These are phyloP conservation scores for Fusarium tjaetaba DNA, from an alignment of 2,329 filamentous ascomycete species.

Conservation along the genomic window DNA sequence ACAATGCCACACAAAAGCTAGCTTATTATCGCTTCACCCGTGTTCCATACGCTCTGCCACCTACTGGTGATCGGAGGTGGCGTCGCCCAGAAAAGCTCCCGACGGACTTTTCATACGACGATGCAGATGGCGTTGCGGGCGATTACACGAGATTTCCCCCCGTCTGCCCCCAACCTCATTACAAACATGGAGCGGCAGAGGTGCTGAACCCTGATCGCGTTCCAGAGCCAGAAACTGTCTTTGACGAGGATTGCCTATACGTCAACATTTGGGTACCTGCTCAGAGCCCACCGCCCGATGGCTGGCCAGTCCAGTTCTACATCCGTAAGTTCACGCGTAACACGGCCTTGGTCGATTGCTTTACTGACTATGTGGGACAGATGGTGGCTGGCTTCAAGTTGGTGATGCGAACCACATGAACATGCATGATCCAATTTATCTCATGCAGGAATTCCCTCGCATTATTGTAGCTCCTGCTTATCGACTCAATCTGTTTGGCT, in stretches of 20 bases:
- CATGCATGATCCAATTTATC: background rate
- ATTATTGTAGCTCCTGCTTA: background rate
- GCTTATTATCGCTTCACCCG: background rate
- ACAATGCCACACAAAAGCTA: background rate
- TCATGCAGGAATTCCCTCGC: background rate
- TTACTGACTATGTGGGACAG: background rate
- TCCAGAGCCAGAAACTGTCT: background rate
- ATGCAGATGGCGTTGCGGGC: background rate
- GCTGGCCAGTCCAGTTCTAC: background rate
- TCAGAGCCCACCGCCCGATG: fast-evolving
- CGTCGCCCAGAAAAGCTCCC: background rate
- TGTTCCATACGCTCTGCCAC: background rate
- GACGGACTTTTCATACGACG: background rate
- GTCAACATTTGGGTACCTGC: background rate
- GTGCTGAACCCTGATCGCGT: background rate
- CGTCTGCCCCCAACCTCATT: background rate
- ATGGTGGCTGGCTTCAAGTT: background rate
- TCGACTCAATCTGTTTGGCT: background rate
- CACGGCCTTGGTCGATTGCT: background rate
- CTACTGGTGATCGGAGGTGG: background rate
- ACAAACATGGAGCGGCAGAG: background rate
- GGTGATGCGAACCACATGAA: background rate
- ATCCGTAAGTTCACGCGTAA: background rate
- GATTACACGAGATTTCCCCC: background rate
- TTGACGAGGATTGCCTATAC: background rate